Base-by-base conservation (phyloP, 306 rosid species). In the Hippophae gyantsensis region DNA sequence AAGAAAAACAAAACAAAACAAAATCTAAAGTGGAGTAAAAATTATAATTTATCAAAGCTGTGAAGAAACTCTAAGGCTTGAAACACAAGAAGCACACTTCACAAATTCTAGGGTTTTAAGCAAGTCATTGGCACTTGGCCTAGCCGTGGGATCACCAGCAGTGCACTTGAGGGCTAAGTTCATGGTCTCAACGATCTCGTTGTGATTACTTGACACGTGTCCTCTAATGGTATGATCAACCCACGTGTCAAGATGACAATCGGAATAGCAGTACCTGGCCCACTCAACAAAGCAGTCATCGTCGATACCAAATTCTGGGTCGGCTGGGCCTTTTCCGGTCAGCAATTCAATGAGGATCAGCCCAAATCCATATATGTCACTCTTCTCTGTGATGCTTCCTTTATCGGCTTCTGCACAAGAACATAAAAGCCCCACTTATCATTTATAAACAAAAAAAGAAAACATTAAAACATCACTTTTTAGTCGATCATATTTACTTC, bases 221-320 rank as follows among this genome's bases (percentile, higher is more conserved):
- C 69, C 89, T 45, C 75, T 72, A 27, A 88, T 78, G 57, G 43
- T 48, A 8, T 71, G 66, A 66, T 86, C 96, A 5, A 85, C 68
- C 99, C 97, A 92, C 75, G 60, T 64, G 69, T 92, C 90, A 50
- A 82, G 64, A 56, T 75, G 86, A 61, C 88, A 80, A 7, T 88
- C 86, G 4, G 94, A 73, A 67, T 92, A 92, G 66, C 94, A 85
- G 54, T 80, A 80, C 2, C 86, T 74, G 60, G 99, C 97, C 99
- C 99, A 92, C 65, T 88, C 95, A 0, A 92, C 90, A 8, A 88
- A 73, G 44, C 44, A 68, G 49, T 69, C 3, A 3, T 32, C 71
- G 14, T 77, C 78, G 62, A 44, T 55, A 41, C 85, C 79, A 48
- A 65, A 58, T 65, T 87, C 87, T 38, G 48, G 25, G 65, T 83